Evolutionary conservation across 805 yeast species (phyloP).

Genomic region (Yarrowia sp.): DNA sequence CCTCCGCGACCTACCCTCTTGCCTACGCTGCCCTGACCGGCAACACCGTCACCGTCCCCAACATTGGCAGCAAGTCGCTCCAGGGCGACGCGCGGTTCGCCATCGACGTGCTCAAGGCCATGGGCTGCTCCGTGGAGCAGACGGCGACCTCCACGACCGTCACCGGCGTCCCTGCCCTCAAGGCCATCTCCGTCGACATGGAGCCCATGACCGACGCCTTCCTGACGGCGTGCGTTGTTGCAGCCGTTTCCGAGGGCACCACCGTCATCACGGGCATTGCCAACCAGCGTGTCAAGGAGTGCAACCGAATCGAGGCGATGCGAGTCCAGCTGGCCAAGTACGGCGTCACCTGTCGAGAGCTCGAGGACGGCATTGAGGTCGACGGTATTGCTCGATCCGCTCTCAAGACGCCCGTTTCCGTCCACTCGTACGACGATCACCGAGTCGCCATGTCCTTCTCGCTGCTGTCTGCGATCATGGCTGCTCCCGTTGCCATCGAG

Average conservation of each 20-base stretch:
- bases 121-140: conserved; percentile 91
- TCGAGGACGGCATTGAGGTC: conserved; percentile 89
- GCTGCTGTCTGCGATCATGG: conserved; percentile 70
- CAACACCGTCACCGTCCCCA: conserved; percentile 86
- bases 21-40: conserved; percentile 98
- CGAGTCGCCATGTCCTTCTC: conserved; percentile 98
- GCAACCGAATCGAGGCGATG: conserved; percentile 96
- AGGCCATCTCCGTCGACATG: conserved; percentile 85
- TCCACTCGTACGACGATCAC: conserved; percentile 88
- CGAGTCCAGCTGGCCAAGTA: conserved; percentile 81
- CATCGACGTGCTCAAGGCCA: conserved; percentile 82
- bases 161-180: conserved; percentile 60
- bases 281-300: conserved; percentile 95
- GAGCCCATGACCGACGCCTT: conserved; percentile 99
- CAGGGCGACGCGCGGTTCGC: conserved; percentile 99
- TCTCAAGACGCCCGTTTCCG: conserved; percentile 64
- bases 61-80: conserved; percentile 84
- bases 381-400: conserved; percentile 54
- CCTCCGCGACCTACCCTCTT: conserved; percentile 95
- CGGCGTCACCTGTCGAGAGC: conserved; percentile 81
- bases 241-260: conserved; percentile 75
- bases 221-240: conserved; percentile 93
- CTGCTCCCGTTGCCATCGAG: conserved; percentile 63
- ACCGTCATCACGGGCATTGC: conserved; percentile 94
- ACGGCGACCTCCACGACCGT: conserved; percentile 86